Evolutionary conservation across 176 grass and related monocot species (phyloP), one percentile per base, ranked within the genome.

Genomic region (Luzula sylvatica): DNA sequence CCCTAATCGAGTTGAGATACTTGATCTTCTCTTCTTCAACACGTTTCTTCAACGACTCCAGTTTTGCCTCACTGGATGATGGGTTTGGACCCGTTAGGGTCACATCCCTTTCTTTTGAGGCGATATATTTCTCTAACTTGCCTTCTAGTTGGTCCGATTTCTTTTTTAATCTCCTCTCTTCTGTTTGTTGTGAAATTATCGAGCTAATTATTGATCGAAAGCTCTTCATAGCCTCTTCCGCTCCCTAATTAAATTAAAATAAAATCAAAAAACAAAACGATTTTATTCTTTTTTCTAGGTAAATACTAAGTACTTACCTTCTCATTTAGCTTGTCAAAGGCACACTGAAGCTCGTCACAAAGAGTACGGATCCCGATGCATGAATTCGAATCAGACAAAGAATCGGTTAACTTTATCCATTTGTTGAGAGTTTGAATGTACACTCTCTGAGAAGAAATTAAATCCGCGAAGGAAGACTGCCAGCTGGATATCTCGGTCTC

Each of bases 401-500:
- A 72, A 25, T 87, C 82, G 3, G 81, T 87, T 53, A 92, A 81
- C 58, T 67, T 73, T 50, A 92, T 78, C 93, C 93, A 99, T 38
- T 99, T 67, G 60, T 72, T 78, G 61, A 99, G 82, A 45, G 65
- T 78, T 58, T 55, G 60, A 30, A 87, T 39, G 7, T 99, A 99
- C 14, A 72, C 82, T 26, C 86, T 78, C 65, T 99, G 93, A 60
- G 75, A 81, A 38, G 49, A 42, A 56, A 99, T 75, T 8, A 99
- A 75, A 46, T 75, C 83, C 38, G 81, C 83, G 78, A 99, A 99
- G 49, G 93, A 80, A 59, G 11, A 51, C 20, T 99, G 73, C 93
- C 93, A 99, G 42, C 74, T 45, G 76, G 82, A 57, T n/a, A 99
- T 66, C 68, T 99, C 86, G 39, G 65, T 61, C 77, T 99, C 93